These are phyloP conservation scores for Draba incana DNA, from an alignment of 345 rosid species.

Conservation along the genomic window DNA sequence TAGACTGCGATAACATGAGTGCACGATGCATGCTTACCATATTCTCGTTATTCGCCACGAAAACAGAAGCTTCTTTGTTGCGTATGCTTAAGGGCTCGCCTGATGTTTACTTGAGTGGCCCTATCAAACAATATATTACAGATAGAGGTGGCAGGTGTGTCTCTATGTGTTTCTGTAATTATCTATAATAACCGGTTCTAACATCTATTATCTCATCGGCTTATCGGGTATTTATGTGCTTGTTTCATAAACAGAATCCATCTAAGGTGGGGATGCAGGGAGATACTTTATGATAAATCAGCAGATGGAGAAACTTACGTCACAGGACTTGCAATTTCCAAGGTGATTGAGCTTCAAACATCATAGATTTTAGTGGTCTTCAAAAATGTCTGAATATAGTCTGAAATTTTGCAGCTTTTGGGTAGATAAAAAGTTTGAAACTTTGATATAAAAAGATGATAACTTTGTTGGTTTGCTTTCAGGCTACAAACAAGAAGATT, in stretches of 20 bases:
- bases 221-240: not conserved
- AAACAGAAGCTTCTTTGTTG: constrained; percentile 96
- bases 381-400: not conserved
- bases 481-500: constrained; percentile 84
- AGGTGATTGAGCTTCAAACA: constrained; percentile 47
- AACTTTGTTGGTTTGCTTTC: constrained; percentile 31
- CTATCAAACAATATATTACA: constrained; percentile 83
- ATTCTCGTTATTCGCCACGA: constrained; percentile 96
- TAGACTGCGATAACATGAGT: constrained; percentile 98
- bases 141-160: constrained; percentile 85
- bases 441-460: not conserved
- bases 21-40: constrained; percentile 99
- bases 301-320: constrained; percentile 67
- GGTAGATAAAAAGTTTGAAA: not conserved
- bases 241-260: constrained; percentile 73
- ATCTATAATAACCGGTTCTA: not conserved
- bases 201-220: not conserved
- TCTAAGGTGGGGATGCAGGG: constrained; percentile 98
- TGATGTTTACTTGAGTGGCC: constrained; percentile 88
- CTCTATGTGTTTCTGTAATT: constrained; percentile 34
- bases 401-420: constrained; percentile 3
- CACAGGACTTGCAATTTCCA: constrained; percentile 86
- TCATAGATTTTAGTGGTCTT: not conserved
- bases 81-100: constrained; percentile 99
- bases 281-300: constrained; percentile 70